A percentile compares a stretch with the other conserved stretches of the same genome.
These are phyloP conservation scores for Trypanosoma conorhini DNA, from an alignment of 208 protist genomes.

Conservation along the genomic window DNA sequence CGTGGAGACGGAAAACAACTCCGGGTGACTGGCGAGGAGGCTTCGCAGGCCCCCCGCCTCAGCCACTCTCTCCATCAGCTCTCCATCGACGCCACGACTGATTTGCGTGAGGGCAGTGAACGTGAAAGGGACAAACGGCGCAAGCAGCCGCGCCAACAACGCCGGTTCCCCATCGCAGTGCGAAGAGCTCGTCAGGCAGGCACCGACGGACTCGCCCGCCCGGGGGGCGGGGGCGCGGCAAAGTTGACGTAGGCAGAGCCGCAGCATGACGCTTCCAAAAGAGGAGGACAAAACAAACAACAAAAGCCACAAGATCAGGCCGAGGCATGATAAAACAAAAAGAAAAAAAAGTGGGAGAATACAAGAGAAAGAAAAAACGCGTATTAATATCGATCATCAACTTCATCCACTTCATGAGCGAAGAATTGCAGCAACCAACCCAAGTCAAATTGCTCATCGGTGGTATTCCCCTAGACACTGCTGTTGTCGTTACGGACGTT, in stretches of 20 bases:
- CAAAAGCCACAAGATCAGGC: background rate
- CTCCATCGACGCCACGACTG: slow-evolving; percentile 38
- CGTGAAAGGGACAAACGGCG: slow-evolving; percentile 38
- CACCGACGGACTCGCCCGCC: background rate
- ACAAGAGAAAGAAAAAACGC: slow-evolving; percentile 13
- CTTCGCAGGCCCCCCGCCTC: slow-evolving; percentile 28
- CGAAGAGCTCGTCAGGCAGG: slow-evolving; percentile 1
- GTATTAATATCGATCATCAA: no score
- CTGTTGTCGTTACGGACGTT: no score
- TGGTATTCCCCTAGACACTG: background rate
- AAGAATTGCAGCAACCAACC: no score
- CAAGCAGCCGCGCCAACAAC: slow-evolving; percentile 23
- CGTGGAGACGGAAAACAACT: slow-evolving; percentile 30
- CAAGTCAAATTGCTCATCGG: background rate
- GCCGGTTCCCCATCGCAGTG: background rate
- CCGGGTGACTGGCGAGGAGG: slow-evolving; percentile 25
- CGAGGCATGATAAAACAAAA: slow-evolving; percentile 1
- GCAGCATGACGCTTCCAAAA: slow-evolving; percentile 14
- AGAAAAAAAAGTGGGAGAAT: slow-evolving; percentile 9
- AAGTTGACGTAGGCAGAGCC: slow-evolving; percentile 8
- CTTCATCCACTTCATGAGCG: no score
- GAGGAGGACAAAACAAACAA: slow-evolving; percentile 13
- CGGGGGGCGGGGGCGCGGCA: background rate
- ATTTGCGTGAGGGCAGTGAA: slow-evolving; percentile 68
- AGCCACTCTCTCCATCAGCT: slow-evolving; percentile 46